These are phyloP conservation scores for Suhomyces taliae DNA, from an alignment of 1,139 yeast species.

Conservation along the genomic window DNA sequence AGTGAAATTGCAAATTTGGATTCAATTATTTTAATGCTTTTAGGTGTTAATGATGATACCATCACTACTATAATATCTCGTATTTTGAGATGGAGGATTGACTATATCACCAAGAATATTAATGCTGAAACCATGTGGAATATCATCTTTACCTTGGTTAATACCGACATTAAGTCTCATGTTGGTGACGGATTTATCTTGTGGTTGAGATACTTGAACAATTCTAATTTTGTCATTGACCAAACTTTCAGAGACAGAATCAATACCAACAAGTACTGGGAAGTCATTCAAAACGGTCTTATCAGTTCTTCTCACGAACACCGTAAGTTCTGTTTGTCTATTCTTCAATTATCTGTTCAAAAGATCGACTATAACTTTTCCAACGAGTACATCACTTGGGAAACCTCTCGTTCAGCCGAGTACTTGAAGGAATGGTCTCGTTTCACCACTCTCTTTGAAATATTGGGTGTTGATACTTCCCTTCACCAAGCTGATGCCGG, in stretches of 20 bases:
- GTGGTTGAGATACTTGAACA: slow-evolving; percentile 54
- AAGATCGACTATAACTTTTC: slow-evolving; percentile 39
- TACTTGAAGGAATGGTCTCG: slow-evolving; percentile 66
- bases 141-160: slow-evolving; percentile 37
- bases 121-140: slow-evolving; percentile 42
- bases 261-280: slow-evolving; percentile 53
- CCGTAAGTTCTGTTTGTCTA: slow-evolving; percentile 69
- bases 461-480: slow-evolving; percentile 82
- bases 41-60: slow-evolving; percentile 33
- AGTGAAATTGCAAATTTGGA: slow-evolving; percentile 18
- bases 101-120: slow-evolving; percentile 22
- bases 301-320: slow-evolving; percentile 63
- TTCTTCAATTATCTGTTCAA: slow-evolving; percentile 62
- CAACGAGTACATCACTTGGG: slow-evolving; percentile 51
- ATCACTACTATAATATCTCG: slow-evolving; percentile 37
- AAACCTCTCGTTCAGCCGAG: slow-evolving; percentile 21
- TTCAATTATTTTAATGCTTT: slow-evolving; percentile 26
- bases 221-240: slow-evolving; percentile 17
- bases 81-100: slow-evolving; percentile 51
- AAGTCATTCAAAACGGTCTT: slow-evolving; percentile 54
- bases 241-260: slow-evolving; percentile 35
- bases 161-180: slow-evolving; percentile 29
- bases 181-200: slow-evolving; percentile 48
- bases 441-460: slow-evolving; percentile 72
- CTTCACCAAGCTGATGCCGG: slow-evolving; percentile 87